These are phyloP conservation scores for Zarea fungicola DNA, from an alignment of 2,329 filamentous ascomycete genomes.

Conservation along the genomic window DNA sequence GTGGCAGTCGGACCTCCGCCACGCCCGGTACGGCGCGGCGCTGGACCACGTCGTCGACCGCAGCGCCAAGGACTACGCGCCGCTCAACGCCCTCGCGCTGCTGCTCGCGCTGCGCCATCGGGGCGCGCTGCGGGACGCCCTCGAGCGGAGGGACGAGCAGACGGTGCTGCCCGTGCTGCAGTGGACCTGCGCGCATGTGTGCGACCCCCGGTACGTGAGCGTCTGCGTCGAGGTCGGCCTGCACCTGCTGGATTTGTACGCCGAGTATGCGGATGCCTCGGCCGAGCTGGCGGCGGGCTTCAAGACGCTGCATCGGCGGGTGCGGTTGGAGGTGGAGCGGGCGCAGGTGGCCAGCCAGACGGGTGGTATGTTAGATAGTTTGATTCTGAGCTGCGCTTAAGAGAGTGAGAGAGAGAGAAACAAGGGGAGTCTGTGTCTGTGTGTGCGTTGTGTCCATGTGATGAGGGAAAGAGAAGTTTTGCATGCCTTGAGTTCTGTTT, in stretches of 20 bases:
- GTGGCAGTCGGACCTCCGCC: constrained; percentile 80
- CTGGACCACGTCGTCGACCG: constrained; percentile 71
- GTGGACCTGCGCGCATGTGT: constrained; percentile 77
- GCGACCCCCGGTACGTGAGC: constrained; percentile 74
- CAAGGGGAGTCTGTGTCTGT: neutral
- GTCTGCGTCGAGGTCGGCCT: constrained; percentile 80
- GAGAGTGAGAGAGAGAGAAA: neutral
- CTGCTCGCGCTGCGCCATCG: constrained; percentile 83
- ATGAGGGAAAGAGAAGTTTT: neutral
- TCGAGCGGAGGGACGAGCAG: constrained; percentile 75
- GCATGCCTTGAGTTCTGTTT: neutral
- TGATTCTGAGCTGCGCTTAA: constrained; percentile 28
- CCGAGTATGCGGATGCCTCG: constrained; percentile 69
- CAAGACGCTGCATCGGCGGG: constrained; percentile 61
- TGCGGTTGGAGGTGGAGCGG: constrained; percentile 72
- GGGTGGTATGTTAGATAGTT: constrained; percentile 76
- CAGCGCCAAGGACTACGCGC: constrained; percentile 45
- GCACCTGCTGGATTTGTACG: constrained; percentile 81
- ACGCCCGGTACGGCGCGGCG: constrained; percentile 69
- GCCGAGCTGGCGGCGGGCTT: constrained; percentile 68
- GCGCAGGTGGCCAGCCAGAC: constrained; percentile 79
- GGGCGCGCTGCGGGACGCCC: constrained; percentile 73
- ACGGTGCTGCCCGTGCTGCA: constrained; percentile 75
- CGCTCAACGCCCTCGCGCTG: constrained; percentile 65
- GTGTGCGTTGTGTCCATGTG: neutral